Evolutionary conservation across 139 green algal species (phyloP), one percentile per base, ranked within the genome.

Genomic region (Volvox africanus): DNA sequence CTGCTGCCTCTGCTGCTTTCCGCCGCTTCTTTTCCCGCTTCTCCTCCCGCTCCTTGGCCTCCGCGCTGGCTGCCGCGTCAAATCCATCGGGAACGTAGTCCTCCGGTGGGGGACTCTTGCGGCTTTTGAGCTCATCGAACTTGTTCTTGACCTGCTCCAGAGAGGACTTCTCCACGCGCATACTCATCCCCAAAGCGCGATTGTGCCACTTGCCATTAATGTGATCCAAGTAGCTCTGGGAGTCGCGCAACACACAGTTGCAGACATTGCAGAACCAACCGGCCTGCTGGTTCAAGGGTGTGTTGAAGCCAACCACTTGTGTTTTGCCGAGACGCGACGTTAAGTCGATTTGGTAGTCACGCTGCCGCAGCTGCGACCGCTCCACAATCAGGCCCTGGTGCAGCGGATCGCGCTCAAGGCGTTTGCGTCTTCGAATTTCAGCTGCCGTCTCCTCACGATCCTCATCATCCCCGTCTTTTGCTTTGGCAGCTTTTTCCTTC

Each of bases 141-240:
- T 96, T 95, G 21, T 93, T 83, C 81, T 97, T 94, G 0, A 97
- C 95, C 90, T 99, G 94, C 67, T 99, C 96, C 80, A 98, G 95
- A 0, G 94, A 98, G 22, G 95, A 97, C 50, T 95, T 94, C 90
- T 99, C 98, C 55, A 99, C 98, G 1, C 94, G 86, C 98, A 99
- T 99, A 82, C 92, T 98, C 97, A 99, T 99, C 61, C 98, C 98
- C 87, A 99, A 92, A 61, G 97, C 98, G 3, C 97, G 92, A 92
- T 99, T 98, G 90, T 99, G 97, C 80, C 94, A 99, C 91, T 99
- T 99, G 87, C 98, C 98, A 89, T 99, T 99, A 93, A 99, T 99
- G 94, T 99, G 98, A 93, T 99, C 98, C 73, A 99, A 92, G 91
- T 99, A 99, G 6, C 95, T 97, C 85, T 96, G 89, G 0, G 96